A percentile compares a stretch with the other conserved stretches of the same genome.
Evolutionary conservation across 2,329 filamentous ascomycete genomes (phyloP).

Genomic region (Neospermospora avenae): DNA sequence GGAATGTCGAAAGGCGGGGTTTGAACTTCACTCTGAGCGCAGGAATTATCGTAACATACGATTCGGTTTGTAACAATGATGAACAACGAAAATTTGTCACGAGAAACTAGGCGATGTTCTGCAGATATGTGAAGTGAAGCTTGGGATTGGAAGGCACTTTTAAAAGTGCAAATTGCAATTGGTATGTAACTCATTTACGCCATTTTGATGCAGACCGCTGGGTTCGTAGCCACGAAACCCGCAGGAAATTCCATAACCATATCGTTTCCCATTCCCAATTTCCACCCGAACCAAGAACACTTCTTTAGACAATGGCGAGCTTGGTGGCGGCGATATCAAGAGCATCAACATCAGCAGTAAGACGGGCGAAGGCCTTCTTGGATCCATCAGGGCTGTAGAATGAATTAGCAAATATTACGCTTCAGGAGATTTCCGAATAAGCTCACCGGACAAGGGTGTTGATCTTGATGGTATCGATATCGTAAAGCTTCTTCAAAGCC

Average conservation of each 20-base stretch:
- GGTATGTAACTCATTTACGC: constrained; percentile 34
- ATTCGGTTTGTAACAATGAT: not conserved
- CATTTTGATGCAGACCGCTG: constrained; percentile 32
- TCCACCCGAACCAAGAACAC: constrained; percentile 42
- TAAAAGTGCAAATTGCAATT: constrained; percentile 29
- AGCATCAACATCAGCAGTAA: constrained; percentile 95
- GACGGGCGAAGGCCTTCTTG: constrained; percentile 98
- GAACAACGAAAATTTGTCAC: not conserved
- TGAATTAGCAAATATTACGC: constrained; percentile 18
- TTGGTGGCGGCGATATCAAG: constrained; percentile 99
- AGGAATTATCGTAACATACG: not conserved
- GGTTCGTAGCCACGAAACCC: constrained; percentile 26
- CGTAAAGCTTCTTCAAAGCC: constrained; percentile 98
- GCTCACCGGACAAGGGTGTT: constrained; percentile 96
- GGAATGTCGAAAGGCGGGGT: too few relatives aligned
- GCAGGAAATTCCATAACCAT: constrained; percentile 24
- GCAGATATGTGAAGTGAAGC: not conserved
- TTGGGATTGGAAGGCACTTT: constrained; percentile 26
- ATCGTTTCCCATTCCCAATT: constrained; percentile 22
- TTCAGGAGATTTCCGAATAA: not conserved
- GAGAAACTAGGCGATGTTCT: not conserved
- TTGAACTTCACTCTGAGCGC: constrained; percentile 17
- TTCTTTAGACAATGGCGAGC: constrained; percentile 87
- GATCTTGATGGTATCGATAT: constrained; percentile 97
- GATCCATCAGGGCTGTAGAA: constrained; percentile 76